phyloP scores from a whole-genome alignment of 768 basidiomycete species.

The Leucosporidium scottii region DNA sequence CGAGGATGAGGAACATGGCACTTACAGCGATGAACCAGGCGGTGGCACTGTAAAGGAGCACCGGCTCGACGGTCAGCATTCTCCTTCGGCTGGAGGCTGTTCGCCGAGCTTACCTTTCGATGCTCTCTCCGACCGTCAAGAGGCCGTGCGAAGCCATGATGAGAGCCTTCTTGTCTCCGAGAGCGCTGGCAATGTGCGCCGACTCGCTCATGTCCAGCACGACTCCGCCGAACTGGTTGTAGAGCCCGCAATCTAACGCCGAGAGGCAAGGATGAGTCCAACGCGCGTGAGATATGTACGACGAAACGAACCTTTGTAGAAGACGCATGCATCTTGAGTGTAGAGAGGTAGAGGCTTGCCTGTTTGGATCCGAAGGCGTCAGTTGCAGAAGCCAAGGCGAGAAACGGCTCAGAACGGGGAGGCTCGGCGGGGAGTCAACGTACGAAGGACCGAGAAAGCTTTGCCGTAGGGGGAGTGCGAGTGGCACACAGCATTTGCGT shows the following conservation, averaged over 20 bases:
- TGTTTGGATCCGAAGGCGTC: background rate
- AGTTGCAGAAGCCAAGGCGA: background rate
- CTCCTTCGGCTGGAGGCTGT: background rate
- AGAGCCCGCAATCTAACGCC: background rate
- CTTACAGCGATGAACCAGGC: constrained; percentile 10
- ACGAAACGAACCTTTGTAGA: background rate
- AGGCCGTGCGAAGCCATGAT: constrained; percentile 38
- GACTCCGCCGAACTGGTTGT: constrained; percentile 33
- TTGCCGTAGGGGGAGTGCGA: constrained; percentile 12
- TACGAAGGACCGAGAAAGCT: constrained; percentile 9
- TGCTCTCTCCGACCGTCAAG: constrained; percentile 34
- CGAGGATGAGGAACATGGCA: background rate
- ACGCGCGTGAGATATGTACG: too few relatives aligned
- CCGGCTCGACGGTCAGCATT: background rate
- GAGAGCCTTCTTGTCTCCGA: constrained; percentile 36
- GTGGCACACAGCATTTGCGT: constrained; percentile 16
- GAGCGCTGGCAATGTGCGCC: constrained; percentile 21
- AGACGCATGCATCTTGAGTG: constrained; percentile 22
- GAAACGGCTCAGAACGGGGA: background rate
- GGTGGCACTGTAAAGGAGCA: background rate
- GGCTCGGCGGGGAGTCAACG: too few relatives aligned
- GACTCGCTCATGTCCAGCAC: constrained; percentile 32
- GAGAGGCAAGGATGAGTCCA: too few relatives aligned
- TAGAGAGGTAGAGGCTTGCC: constrained; percentile 9
- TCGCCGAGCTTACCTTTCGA: background rate